Evolutionary conservation across 1,284 basidiomycete species (phyloP).

Genomic region (Fomitopsis palustris): DNA sequence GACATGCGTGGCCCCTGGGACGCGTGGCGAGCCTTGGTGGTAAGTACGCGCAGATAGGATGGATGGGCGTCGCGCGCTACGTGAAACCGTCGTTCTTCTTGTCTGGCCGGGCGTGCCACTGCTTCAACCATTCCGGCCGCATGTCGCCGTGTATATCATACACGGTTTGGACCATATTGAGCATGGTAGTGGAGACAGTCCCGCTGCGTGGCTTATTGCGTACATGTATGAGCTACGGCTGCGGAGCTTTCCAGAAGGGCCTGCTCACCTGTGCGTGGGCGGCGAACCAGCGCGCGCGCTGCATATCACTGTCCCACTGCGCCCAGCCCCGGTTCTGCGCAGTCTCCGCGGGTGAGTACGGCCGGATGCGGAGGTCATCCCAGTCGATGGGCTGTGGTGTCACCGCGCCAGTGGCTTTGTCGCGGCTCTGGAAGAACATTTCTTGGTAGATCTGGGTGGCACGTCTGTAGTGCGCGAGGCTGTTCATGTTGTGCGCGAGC

Average conservation of each 20-base stretch:
- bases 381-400: conserved; percentile 22
- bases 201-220: too few species aligned
- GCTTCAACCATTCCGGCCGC: not conserved
- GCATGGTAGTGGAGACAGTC: not conserved
- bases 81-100: not conserved
- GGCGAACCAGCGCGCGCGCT: not conserved
- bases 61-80: not conserved
- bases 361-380: conserved; percentile 35
- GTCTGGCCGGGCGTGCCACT: not conserved
- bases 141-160: not conserved
- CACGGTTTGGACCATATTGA: not conserved
- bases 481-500: conserved; percentile 4
- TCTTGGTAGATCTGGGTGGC: conserved; percentile 8
- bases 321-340: conserved; percentile 19
- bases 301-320: not conserved
- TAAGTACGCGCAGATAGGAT: too few species aligned
- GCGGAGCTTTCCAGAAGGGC: not conserved
- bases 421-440: not conserved
- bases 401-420: not conserved
- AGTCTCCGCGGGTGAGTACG: conserved; percentile 29
- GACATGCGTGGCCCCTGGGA: not conserved
- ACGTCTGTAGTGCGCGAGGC: not conserved
- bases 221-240: too few species aligned
- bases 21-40: too few species aligned
- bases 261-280: not conserved